Base-by-base conservation (phyloP, 108 stramenopile genomes). In the Pseudonitzschia multiseries region DNA sequence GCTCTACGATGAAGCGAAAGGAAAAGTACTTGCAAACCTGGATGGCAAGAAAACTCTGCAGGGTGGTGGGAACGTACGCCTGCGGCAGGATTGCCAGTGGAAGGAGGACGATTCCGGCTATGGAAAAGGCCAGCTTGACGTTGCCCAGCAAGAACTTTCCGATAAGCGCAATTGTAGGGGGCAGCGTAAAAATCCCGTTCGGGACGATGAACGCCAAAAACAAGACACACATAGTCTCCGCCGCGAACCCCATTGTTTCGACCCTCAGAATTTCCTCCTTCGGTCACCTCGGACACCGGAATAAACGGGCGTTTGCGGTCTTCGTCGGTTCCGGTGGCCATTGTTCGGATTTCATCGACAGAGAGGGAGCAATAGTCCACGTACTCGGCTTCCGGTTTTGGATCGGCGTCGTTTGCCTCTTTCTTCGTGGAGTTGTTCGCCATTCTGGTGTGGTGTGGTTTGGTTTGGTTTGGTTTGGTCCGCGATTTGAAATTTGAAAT, bases 121-220 rank as follows among this genome's bases (percentile, higher is more conserved):
- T 44, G 10, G 2, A 2, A 68, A 80, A 79, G 15, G 83, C 65
- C 67, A 40, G 12, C n/a, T 13, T n/a, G 41, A 84, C 65, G 28
- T 74, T 71, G 2, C 83, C 79, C 13, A 84, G 62, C 9, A 80
- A 41, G 40, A 80, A 84, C 29, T 72, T 69, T 13, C 83, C 83
- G 22, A 84, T 61, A 27, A 84, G 51, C 51, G 33, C 72, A 8
- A 73, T 53, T 24, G 71, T 36, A 0, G 63, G 46, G 9, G 83
- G 83, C 51, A 84, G 70, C 10, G 72, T 77, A 50, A 84, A 77
- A 52, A 77, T 65, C 31, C 79, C 79, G 59, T 77, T 77, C 51
- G 83, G 83, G 17, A 80, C 79, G 14, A 75, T 76, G 60, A 77
- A 80, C 15, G 76, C 76, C 33, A 80, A 40, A 71, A 84, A 80